phyloP scores from a whole-genome alignment of 805 yeast genomes.

The Dipodascus geniculatus region DNA sequence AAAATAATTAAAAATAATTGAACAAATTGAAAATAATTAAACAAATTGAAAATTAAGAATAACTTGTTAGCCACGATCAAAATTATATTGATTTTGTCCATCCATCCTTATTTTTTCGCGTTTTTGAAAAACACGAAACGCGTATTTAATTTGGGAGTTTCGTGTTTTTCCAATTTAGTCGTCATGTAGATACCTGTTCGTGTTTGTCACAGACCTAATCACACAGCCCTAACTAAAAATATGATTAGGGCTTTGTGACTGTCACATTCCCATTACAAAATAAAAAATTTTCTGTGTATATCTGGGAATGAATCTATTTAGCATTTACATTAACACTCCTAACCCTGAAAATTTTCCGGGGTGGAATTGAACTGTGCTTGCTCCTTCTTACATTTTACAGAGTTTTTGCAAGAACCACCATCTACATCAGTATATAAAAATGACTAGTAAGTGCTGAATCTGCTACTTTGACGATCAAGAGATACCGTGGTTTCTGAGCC shows the following conservation, averaged over 20 bases:
- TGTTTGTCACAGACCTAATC: too few species aligned
- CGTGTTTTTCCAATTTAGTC: too few species aligned
- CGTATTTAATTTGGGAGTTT: too few species aligned
- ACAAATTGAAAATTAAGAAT: not conserved
- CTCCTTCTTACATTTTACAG: not conserved
- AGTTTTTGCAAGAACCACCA: conserved; percentile 3
- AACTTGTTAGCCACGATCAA: not conserved
- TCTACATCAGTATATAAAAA: conserved; percentile 10
- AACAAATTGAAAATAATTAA: not conserved
- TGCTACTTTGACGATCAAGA: too few species aligned
- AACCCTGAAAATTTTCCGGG: conserved; percentile 3
- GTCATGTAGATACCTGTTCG: too few species aligned
- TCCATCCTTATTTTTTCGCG: too few species aligned
- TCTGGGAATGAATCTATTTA: not conserved
- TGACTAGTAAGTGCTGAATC: conserved; percentile 21
- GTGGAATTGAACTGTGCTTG: not conserved
- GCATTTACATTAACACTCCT: not conserved
- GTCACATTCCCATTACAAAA: not conserved
- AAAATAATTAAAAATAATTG: not conserved
- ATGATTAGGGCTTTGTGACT: too few species aligned
- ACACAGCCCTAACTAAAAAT: too few species aligned
- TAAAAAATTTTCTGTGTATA: not conserved
- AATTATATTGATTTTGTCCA: not conserved
- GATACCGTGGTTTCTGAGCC: too few species aligned
- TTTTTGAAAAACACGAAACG: not conserved